Conservation (phyloP, 2,329 filamentous ascomycete genomes). For the Fusarium pseudoanthophilum region DNA sequence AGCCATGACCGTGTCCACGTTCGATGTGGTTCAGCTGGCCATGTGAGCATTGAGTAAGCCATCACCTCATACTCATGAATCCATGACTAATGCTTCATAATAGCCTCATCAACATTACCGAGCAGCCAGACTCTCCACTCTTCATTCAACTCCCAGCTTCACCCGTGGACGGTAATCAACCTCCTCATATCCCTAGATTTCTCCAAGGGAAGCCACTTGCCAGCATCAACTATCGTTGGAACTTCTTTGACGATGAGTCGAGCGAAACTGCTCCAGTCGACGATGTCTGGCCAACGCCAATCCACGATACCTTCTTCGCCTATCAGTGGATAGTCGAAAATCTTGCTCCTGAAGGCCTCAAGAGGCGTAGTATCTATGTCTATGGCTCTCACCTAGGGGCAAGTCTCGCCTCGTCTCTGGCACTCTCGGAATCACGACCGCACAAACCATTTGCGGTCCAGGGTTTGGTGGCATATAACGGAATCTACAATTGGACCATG, state of each 20-base stretch:
- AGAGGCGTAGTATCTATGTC: slow-evolving; percentile 55
- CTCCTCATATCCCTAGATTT: slow-evolving; percentile 53
- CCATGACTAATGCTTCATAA: slow-evolving; percentile 27
- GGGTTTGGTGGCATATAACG: slow-evolving; percentile 67
- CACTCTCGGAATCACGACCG: slow-evolving; percentile 64
- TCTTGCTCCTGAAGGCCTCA: slow-evolving; percentile 51
- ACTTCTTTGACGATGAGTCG: slow-evolving; percentile 33
- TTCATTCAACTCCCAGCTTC: slow-evolving; percentile 67
- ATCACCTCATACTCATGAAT: neutral
- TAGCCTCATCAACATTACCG: slow-evolving; percentile 61
- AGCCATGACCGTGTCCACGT: slow-evolving; percentile 56
- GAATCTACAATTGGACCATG: slow-evolving; percentile 73
- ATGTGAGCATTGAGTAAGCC: slow-evolving; percentile 62
- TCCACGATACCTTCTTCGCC: slow-evolving; percentile 66
- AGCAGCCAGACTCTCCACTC: slow-evolving; percentile 56
- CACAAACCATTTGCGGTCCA: slow-evolving; percentile 59
- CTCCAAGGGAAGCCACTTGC: slow-evolving; percentile 59
- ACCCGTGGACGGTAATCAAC: slow-evolving; percentile 46
- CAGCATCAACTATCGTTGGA: slow-evolving; percentile 71
- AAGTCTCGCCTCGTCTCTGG: slow-evolving; percentile 65
- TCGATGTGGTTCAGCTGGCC: slow-evolving; percentile 60
- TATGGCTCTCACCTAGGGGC: slow-evolving; percentile 70
- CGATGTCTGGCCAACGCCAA: slow-evolving; percentile 62
- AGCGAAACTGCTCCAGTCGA: slow-evolving; percentile 41
- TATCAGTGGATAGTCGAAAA: slow-evolving; percentile 64